Conservation (phyloP, 352 stramenopile species). For the Pythium brachiatum region DNA sequence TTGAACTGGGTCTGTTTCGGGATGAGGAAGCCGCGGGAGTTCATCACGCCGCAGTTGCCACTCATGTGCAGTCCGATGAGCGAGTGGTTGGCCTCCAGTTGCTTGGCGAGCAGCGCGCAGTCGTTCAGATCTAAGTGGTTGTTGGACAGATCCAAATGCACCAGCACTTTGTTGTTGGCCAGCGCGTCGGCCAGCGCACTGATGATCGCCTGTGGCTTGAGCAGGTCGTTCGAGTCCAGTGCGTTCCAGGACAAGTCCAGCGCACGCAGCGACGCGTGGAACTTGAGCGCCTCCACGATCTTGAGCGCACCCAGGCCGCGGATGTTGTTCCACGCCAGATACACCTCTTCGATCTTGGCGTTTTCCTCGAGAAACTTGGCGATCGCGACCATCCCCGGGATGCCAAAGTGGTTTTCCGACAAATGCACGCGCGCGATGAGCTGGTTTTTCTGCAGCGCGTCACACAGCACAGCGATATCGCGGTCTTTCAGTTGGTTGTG, state of each 20-base stretch:
- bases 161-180: conserved; percentile 75
- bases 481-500: conserved; percentile 63
- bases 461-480: conserved; percentile 66
- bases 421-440: conserved; percentile 59
- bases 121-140: conserved; percentile 65
- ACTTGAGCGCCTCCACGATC: conserved; percentile 72
- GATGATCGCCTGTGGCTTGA: conserved; percentile 46
- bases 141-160: conserved; percentile 69
- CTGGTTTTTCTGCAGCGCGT: conserved; percentile 71
- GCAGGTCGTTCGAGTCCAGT: conserved; percentile 48
- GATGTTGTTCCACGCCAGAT: conserved; percentile 74
- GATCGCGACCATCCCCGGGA: conserved; percentile 56
- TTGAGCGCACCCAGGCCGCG: conserved; percentile 66
- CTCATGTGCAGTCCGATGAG: conserved; percentile 75
- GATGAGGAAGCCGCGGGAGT: conserved; percentile 66
- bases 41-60: conserved; percentile 65
- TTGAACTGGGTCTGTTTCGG: conserved; percentile 41
- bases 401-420: conserved; percentile 72
- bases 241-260: conserved; percentile 80
- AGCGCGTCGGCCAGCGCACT: conserved; percentile 56
- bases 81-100: conserved; percentile 71
- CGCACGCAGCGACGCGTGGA: conserved; percentile 64
- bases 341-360: conserved; percentile 72
- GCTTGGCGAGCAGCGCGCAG: conserved; percentile 52
- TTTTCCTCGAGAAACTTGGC: conserved; percentile 75